Evolutionary conservation across 768 basidiomycete genomes (phyloP), one percentile per base, ranked within the genome.

Genomic region (Lactifluus rugatus): DNA sequence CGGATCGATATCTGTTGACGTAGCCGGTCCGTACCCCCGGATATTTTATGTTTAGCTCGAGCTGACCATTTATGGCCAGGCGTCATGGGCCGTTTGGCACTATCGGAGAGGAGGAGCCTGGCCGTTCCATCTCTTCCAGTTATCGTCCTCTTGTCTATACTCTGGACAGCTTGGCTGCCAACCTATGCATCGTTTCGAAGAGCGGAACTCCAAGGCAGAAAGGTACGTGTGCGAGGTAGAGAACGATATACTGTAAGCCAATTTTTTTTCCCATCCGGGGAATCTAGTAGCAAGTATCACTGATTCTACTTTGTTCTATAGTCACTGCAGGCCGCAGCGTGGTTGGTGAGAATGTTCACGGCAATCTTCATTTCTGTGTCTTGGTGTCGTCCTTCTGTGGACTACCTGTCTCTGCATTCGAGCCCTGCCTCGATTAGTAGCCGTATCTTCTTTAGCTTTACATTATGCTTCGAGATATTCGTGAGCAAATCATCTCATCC

Each of bases 101-200:
- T 44, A 31, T 9, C 3, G 11, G n/a, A 56, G 1, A 46, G 41
- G 26, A 44, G 48, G 7, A 25, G 28, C 13, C 3, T 6, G 1
- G 1, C 62, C 16, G 19, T 46, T 9, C 41, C 78, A 10, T 60
- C 68, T 5, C 71, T 85, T 51, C 83, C 87, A 2, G 28, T 75
- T 3, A 45, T 87, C 19, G 71, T 75, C 28, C 45, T 83, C 0
- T 11, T 81, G 16, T 91, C 91, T 19, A 66, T 93, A 16, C 66
- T 85, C 6, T 94, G 92, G 85, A 82, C 83, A 0, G 81, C 78
- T 1, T 95, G 93, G 93, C 84, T 95, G 67, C 92, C 90, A 13
- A 87, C 87, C 19, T 92, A 91, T 69, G 71, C 78, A 23, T 73
- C 78, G 10, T 72, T 80, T 54, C 77, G 77, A 62, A 77, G 73